Percentiles rank a stretch among this genome's conserved stretches.
These are phyloP conservation scores for Magnolia officinalis DNA, from an alignment of 164 flowering plant species.

Conservation along the genomic window DNA sequence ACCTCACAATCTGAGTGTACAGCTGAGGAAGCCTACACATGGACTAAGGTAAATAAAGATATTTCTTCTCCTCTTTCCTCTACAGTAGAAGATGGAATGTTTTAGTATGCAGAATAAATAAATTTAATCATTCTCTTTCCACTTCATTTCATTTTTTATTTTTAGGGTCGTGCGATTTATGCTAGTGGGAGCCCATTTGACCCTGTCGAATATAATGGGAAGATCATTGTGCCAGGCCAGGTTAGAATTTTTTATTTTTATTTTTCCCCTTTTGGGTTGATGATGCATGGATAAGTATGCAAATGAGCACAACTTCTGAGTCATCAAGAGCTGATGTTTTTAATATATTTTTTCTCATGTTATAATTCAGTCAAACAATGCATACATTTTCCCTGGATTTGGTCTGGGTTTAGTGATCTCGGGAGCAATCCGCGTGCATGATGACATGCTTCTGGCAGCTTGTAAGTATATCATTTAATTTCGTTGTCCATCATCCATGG, in stretches of 20 bases:
- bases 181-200: slow-evolving; percentile 98
- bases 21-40: slow-evolving; percentile 93
- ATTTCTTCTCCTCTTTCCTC: background rate
- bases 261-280: background rate
- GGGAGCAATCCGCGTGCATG: slow-evolving; percentile 95
- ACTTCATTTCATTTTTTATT: background rate
- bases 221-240: slow-evolving; percentile 74
- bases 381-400: slow-evolving; percentile 95
- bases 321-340: background rate
- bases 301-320: background rate
- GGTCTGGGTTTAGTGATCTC: slow-evolving; percentile 89
- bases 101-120: background rate
- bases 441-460: slow-evolving; percentile 90
- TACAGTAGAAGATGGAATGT: too few relatives aligned
- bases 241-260: slow-evolving; percentile 23
- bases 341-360: background rate
- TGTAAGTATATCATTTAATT: slow-evolving; percentile 40
- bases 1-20: slow-evolving; percentile 95
- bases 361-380: slow-evolving; percentile 71
- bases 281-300: background rate
- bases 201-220: slow-evolving; percentile 69
- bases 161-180: slow-evolving; percentile 86
- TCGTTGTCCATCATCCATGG: too few relatives aligned
- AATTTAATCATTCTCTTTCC: background rate
- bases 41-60: slow-evolving; percentile 59